A percentile compares a stretch with the other conserved stretches of the same genome.
Evolutionary conservation across 2,329 filamentous ascomycete genomes (phyloP).

Genomic region (Coleophoma eucalyptorum): DNA sequence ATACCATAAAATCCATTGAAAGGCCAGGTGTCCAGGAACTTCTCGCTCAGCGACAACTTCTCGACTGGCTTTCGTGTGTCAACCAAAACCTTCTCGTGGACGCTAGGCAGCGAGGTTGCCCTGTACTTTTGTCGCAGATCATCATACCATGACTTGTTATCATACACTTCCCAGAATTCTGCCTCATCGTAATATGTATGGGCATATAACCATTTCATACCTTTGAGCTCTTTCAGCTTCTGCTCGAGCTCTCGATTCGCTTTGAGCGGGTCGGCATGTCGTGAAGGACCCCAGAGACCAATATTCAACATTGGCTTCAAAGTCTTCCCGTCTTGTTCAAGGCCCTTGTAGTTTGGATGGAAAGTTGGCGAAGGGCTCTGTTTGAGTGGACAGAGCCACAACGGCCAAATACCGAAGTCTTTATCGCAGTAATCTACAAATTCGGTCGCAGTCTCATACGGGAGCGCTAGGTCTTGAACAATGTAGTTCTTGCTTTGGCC

Average conservation of each 20-base stretch:
- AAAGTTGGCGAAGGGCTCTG: conserved; percentile 26
- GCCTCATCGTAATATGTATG: conserved; percentile 77
- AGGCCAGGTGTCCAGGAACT: conserved; percentile 47
- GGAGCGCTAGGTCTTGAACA: conserved; percentile 60
- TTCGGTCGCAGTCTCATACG: conserved; percentile 42
- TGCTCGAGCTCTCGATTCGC: conserved; percentile 70
- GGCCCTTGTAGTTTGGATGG: conserved; percentile 23
- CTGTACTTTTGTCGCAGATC: conserved; percentile 57
- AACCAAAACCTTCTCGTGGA: conserved; percentile 68
- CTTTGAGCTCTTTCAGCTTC: conserved; percentile 65
- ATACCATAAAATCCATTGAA: conserved; percentile 58
- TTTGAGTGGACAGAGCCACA: conserved; percentile 55
- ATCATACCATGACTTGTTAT: conserved; percentile 53
- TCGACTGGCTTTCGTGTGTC: conserved; percentile 31
- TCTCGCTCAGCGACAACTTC: conserved; percentile 35
- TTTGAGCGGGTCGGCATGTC: conserved; percentile 54
- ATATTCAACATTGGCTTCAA: conserved; percentile 53
- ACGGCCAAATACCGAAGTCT: conserved; percentile 44
- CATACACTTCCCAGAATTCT: conserved; percentile 66
- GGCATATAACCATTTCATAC: conserved; percentile 85
- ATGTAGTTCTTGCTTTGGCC: conserved; percentile 52
- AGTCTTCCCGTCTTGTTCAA: conserved; percentile 20
- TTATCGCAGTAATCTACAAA: conserved; percentile 50
- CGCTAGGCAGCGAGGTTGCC: conserved; percentile 57
- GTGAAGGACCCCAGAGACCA: conserved; percentile 71